Conservation (phyloP, 768 basidiomycete genomes). For the Neoboletus subvelutipes region DNA sequence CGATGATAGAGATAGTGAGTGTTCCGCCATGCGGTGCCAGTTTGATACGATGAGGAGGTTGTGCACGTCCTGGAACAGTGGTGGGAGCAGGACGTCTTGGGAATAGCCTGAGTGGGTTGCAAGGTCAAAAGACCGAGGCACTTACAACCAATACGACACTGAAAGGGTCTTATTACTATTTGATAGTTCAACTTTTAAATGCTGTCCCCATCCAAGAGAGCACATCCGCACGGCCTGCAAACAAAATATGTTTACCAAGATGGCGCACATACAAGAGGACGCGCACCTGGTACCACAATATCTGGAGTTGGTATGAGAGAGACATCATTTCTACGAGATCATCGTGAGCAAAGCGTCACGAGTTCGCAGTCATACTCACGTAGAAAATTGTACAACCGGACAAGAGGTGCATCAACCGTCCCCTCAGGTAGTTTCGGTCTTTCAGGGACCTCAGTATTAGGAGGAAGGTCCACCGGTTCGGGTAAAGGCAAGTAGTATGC, state of each 20-base stretch:
- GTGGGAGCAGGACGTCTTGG: constrained; percentile 41
- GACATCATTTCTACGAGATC: constrained; percentile 76
- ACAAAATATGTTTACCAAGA: background rate
- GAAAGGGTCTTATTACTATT: constrained; percentile 65
- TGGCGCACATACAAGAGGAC: background rate
- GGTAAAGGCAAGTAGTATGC: constrained; percentile 58
- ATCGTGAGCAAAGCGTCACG: background rate
- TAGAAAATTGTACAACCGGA: constrained; percentile 84
- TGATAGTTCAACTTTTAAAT: constrained; percentile 67
- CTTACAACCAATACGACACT: constrained; percentile 88
- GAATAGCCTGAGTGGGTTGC: background rate
- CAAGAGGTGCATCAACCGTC: constrained; percentile 76
- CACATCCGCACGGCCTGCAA: constrained; percentile 68
- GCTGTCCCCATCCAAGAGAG: constrained; percentile 84
- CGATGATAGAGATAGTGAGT: constrained; percentile 69
- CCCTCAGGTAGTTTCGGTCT: constrained; percentile 54
- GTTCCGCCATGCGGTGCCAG: constrained; percentile 68
- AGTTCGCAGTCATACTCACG: constrained; percentile 50
- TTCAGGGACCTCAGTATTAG: constrained; percentile 42
- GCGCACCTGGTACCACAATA: constrained; percentile 76
- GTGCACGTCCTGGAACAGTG: constrained; percentile 29
- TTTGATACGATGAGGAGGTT: constrained; percentile 35
- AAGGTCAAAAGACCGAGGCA: constrained; percentile 11
- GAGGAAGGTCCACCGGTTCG: constrained; percentile 40
- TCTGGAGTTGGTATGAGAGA: constrained; percentile 88